Conservation (phyloP, 1,139 yeast species). For the Meyerozyma carpophila region DNA sequence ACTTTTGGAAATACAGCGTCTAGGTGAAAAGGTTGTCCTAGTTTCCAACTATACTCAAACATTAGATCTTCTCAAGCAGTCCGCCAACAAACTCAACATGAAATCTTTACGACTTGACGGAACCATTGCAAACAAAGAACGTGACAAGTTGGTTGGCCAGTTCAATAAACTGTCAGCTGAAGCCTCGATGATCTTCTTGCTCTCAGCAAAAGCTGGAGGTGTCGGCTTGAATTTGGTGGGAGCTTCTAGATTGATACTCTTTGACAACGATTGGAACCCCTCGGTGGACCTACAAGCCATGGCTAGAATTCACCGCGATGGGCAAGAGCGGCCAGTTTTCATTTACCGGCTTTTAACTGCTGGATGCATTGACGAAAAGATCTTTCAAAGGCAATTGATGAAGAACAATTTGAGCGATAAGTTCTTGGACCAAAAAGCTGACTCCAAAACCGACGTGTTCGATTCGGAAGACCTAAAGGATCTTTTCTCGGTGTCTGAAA, state of each 20-base stretch:
- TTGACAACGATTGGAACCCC: conserved; percentile 96
- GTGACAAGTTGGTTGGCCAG: conserved; percentile 61
- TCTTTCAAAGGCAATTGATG: conserved; percentile 87
- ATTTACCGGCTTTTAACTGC: conserved; percentile 80
- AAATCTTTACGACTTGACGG: conserved; percentile 76
- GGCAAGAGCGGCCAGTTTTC: conserved; percentile 73
- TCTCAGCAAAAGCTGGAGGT: conserved; percentile 94
- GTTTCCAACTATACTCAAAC: conserved; percentile 91
- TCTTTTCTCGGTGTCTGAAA: conserved; percentile 55
- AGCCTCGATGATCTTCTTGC: conserved; percentile 57
- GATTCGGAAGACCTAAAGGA: conserved; percentile 65
- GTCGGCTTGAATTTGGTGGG: conserved; percentile 88
- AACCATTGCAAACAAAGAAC: conserved; percentile 57
- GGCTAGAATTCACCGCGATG: conserved; percentile 94
- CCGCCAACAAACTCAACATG: conserved; percentile 47
- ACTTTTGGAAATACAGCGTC: conserved; percentile 32
- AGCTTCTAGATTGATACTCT: conserved; percentile 76
- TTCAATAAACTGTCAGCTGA: conserved; percentile 53
- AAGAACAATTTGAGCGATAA: conserved; percentile 76
- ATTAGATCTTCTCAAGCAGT: conserved; percentile 63
- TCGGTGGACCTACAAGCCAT: conserved; percentile 89
- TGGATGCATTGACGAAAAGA: conserved; percentile 93
- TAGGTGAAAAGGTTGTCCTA: conserved; percentile 71
- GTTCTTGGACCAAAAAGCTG: conserved; percentile 54
- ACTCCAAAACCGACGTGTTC: conserved; percentile 49